Evolutionary conservation across 805 yeast species (phyloP), one percentile per base, ranked within the genome.

Genomic region (Candida tammaniensis): DNA sequence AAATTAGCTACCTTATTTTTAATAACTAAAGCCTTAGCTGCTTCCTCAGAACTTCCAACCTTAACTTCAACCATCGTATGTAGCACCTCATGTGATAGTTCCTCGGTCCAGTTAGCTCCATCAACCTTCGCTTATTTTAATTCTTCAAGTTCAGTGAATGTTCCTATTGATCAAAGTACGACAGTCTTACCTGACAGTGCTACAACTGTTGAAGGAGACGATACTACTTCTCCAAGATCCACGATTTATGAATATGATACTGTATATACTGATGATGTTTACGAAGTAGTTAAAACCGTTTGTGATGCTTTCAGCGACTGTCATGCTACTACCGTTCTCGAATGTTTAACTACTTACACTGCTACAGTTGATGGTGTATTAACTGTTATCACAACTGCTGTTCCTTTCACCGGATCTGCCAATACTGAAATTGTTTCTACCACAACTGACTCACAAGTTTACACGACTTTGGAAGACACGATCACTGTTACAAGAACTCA

Each of bases 301-400:
- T 66, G 72, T 45, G 51, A 48, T 33, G 24, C 31, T n/a, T 33
- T 47, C 33, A 44, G 52, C 16, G 36, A 38, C n/a, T 66, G 72
- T 37, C 47, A 46, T 31, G 57, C 51, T 26, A 64, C 70, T 18
- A 64, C 69, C 18, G 56, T 58, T 13, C 38, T 55, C 13, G 55
- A 54, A 28, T 48, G 55, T 14, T 37, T 33, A 23, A 51, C 68
- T 26, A 63, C 70, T 12, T 56, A 51, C 35, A 61, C 68, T 20
- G 49, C 68, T 24, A 57, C 62, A 5, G 54, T 62, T 6, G 57
- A 66, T 36, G 72, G 72, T 20, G 38, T 59, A 15, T 53, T 59
- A 47, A 65, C 72, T n/a, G 63, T 63, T 7, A 34, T 61, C 27
- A 60, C 64, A 19, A 55, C 64, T 5, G 59, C 41, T 6, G 43